Evolutionary conservation across 495 filamentous ascomycete genomes (phyloP), one percentile per base, ranked within the genome.

Genomic region (Lasiosphaeria hispida): DNA sequence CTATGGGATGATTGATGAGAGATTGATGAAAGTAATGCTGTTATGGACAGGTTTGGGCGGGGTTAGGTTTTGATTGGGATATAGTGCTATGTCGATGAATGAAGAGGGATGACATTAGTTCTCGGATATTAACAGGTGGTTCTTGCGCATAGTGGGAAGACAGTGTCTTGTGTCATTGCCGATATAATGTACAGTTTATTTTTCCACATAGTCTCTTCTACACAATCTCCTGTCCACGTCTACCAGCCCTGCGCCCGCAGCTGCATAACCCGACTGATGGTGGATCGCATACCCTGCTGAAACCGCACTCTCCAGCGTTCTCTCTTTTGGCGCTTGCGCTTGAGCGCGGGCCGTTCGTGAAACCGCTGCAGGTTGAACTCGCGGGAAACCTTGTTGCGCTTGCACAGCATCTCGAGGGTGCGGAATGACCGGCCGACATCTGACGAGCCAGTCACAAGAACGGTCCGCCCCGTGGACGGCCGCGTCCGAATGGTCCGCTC

Each of bases 211-310:
- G 8, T 7, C 13, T 43, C 34, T 48, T 50, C 34, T 38, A 35
- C 19, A 14, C 33, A 35, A 13, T 10, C 38, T 15, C 5, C 55
- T 35, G n/a, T 2, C 19, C 11, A 8, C 14, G 37, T 18, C 63
- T 76, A 93, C 89, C 90, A 89, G 10, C 89, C 90, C 70, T 90
- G 85, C 61, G 71, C 77, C 65, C 78, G 85, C 76, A 93, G 78
- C 68, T 85, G 77, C 65, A 80, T 78, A 4, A 87, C 87, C 67
- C 85, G 78, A 35, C 51, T 57, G 18, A 87, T 75, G 38, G 83
- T 78, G 14, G 76, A 78, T 65, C 70, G 76, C 68, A 92, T 91
- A 11, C 83, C 86, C 23, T 68, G 68, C 75, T 79, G 82, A 68
- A 93, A 93, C 55, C 80, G 77, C 70, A 39, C 72, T 70, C 79